Evolutionary conservation across 768 basidiomycete species (phyloP), one percentile per base, ranked within the genome.

Genomic region (Hypholoma fasciculare): DNA sequence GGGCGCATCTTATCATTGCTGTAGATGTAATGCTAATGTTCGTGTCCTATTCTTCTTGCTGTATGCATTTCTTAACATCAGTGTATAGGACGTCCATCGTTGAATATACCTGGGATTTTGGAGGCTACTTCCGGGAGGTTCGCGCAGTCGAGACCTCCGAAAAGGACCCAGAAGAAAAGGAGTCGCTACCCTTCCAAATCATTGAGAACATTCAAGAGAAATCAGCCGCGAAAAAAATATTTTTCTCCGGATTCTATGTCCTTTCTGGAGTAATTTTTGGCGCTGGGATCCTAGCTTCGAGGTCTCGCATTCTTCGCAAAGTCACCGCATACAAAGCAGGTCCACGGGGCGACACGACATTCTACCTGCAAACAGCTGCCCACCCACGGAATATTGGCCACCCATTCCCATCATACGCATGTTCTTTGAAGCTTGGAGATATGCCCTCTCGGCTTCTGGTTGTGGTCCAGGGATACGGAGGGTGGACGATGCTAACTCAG

Each of bases 1-100:
- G 48, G 64, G 64, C 57, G 13, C 52, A 60, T 12, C 53, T 50
- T 38, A 54, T 65, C 5, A 49, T 65, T 12, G 39, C 64, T 3
- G 40, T 63, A 1, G 57, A 65, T 46, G 43, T 61, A 8, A 62
- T 65, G 59, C 57, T 59, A 30, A n/a, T 61, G 64, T 65, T 46
- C 23, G 62, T 62, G 4, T n/a, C 9, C 3, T 39, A 4, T 40
- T 20, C 9, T 53, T 11, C 37, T 17, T 54, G 14, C 34, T 44
- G n/a, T 49, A 13, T 23, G 34, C 30, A 14, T 30, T 23, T 16
- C 3, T 56, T 34, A 49, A 39, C 27, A 26, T 30, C 23, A 17
- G 36, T 11, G 17, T n/a, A 27, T 26, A 65, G 64, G 14, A 57
- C 57, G 6, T 63, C 61, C 16, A 59, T 59, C 44, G 56, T 61